Percentiles rank a stretch among this genome's conserved stretches.
These are phyloP conservation scores for Polyplosphaeria fusca DNA, from an alignment of 495 filamentous ascomycete genomes.

Conservation along the genomic window DNA sequence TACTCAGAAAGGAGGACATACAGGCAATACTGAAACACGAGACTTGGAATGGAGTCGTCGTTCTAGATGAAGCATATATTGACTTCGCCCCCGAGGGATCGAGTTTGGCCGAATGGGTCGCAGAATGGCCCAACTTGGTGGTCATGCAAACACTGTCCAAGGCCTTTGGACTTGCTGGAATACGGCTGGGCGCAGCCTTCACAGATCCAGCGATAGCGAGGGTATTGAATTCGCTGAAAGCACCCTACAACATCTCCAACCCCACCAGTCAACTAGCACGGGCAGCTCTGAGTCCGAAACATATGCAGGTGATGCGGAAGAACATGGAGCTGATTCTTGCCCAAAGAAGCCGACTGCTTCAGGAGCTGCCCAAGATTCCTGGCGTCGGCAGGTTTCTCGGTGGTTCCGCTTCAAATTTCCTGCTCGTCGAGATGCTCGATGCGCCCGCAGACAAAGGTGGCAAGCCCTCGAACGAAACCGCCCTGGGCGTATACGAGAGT, in stretches of 20 bases:
- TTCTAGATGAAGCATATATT: constrained; percentile 95
- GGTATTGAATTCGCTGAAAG: constrained; percentile 86
- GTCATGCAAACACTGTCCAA: constrained; percentile 98
- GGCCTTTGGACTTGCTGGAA: constrained; percentile 92
- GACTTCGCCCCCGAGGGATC: constrained; percentile 82
- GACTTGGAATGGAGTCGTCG: constrained; percentile 90
- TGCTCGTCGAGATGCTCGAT: constrained; percentile 84
- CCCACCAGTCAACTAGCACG: constrained; percentile 79
- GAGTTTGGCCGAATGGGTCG: constrained; percentile 88
- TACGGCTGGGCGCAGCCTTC: constrained; percentile 70
- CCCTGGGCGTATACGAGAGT: constrained; percentile 73
- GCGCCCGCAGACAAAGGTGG: constrained; percentile 54
- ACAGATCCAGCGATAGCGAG: constrained; percentile 55
- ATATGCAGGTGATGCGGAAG: constrained; percentile 65
- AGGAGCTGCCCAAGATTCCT: constrained; percentile 67
- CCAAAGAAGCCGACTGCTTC: constrained; percentile 73
- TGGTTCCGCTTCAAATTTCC: constrained; percentile 78
- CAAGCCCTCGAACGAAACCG: constrained; percentile 71
- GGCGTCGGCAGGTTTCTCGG: constrained; percentile 81
- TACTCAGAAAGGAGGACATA: constrained; percentile 75
- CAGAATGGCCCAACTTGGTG: constrained; percentile 91
- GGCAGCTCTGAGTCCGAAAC: constrained; percentile 62
- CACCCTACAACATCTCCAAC: constrained; percentile 89
- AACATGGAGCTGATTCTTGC: constrained; percentile 65
- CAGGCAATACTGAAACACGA: constrained; percentile 74